Percentiles rank a stretch among this genome's conserved stretches.
These are phyloP conservation scores for Syzygium grande DNA, from an alignment of 345 rosid genomes.

Conservation along the genomic window DNA sequence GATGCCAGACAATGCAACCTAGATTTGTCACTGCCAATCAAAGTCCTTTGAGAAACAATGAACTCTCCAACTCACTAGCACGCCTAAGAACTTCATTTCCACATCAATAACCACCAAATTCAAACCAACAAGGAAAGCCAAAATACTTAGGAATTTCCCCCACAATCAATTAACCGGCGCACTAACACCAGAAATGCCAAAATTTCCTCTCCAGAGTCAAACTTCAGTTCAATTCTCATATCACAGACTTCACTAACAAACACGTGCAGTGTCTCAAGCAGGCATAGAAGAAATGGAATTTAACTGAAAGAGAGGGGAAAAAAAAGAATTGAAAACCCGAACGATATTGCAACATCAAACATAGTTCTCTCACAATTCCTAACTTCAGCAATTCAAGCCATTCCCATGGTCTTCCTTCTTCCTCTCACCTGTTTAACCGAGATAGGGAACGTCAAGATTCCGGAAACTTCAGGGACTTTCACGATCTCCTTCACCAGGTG, in stretches of 20 bases:
- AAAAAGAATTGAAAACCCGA: neutral
- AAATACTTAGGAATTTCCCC: neutral
- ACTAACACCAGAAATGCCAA: neutral
- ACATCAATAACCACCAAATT: neutral
- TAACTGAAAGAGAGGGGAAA: neutral
- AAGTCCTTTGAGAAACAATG: neutral
- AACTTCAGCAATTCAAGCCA: neutral
- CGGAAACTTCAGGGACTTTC: conserved; percentile 51
- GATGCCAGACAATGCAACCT: neutral
- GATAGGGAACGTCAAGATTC: conserved; percentile 71
- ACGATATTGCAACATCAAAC: neutral
- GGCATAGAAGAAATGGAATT: neutral
- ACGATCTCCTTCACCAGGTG: conserved; percentile 55
- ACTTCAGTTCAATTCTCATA: neutral
- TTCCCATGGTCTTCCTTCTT: neutral
- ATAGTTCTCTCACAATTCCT: neutral
- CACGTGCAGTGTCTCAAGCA: neutral
- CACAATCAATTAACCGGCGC: neutral
- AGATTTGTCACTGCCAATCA: neutral
- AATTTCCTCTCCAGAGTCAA: neutral
- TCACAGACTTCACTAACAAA: neutral
- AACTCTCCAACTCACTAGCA: neutral
- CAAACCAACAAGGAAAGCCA: neutral
- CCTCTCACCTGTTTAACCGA: conserved; percentile 77
- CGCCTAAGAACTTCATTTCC: neutral